phyloP scores from a whole-genome alignment of 2,329 filamentous ascomycete genomes.

The Cladosporium sp. region DNA sequence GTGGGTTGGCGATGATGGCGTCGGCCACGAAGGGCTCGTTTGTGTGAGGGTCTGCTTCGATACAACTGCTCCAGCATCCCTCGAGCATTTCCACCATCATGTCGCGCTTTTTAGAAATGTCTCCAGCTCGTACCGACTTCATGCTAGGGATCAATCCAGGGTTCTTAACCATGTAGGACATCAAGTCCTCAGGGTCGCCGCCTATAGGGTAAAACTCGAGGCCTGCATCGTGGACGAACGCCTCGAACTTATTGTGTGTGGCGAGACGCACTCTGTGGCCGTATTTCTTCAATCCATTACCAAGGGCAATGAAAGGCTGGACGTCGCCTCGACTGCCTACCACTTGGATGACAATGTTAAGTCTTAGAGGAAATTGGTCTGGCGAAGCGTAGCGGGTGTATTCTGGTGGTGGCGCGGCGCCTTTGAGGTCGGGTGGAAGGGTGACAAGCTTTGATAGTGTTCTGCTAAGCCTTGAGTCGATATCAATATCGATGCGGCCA shows the following conservation, averaged over 20 bases:
- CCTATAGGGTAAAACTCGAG: conserved; percentile 78
- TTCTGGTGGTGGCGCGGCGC: conserved; percentile 1
- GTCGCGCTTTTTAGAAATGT: conserved; percentile 61
- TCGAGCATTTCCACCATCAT: conserved; percentile 79
- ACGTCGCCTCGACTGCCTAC: conserved; percentile 71
- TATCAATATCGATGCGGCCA: conserved; percentile 12
- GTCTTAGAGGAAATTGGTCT: conserved; percentile 10
- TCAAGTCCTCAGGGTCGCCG: conserved; percentile 73
- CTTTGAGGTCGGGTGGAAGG: neutral
- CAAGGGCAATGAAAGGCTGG: conserved; percentile 69
- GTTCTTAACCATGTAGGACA: conserved; percentile 88
- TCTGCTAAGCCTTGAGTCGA: conserved; percentile 7
- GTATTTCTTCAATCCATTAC: conserved; percentile 59
- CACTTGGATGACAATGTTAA: conserved; percentile 71
- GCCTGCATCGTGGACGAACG: conserved; percentile 64
- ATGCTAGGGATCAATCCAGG: conserved; percentile 70
- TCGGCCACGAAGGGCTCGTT: conserved; percentile 67
- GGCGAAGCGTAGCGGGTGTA: conserved; percentile 4
- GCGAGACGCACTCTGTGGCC: conserved; percentile 69
- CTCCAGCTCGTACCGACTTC: conserved; percentile 66
- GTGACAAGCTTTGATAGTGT: conserved; percentile 9
- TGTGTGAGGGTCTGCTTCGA: conserved; percentile 55
- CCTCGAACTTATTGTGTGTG: conserved; percentile 64
- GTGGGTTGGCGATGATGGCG: conserved; percentile 81
- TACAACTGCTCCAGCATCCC: conserved; percentile 75